Conservation (phyloP, 495 filamentous ascomycete genomes). For the Tricharina praecox region DNA sequence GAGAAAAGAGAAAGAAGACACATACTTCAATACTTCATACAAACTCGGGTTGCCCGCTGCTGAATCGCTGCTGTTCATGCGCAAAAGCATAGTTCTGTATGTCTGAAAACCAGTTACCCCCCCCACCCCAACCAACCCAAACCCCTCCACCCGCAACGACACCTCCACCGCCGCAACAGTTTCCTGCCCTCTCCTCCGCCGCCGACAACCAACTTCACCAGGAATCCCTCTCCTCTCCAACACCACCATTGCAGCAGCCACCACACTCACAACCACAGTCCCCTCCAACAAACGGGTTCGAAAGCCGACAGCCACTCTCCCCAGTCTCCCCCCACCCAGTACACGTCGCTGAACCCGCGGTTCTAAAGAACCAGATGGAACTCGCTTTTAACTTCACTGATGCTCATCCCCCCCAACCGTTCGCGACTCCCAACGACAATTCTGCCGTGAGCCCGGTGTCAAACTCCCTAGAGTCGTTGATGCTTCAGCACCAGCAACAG, state of each 20-base stretch:
- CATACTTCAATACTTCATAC: background rate
- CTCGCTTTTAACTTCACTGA: slow-evolving; percentile 24
- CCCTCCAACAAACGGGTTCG: slow-evolving; percentile 11
- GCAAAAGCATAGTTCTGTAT: slow-evolving; percentile 6
- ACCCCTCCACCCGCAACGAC: slow-evolving; percentile 14
- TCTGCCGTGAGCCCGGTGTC: slow-evolving; percentile 1
- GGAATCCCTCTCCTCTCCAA: no score
- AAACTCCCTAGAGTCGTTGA: slow-evolving; percentile 6
- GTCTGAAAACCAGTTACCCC: slow-evolving; percentile 26
- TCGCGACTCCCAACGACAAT: slow-evolving; percentile 1
- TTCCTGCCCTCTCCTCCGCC: no score
- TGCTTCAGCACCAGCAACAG: slow-evolving; percentile 8
- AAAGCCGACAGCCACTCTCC: slow-evolving; percentile 24
- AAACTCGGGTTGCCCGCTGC: background rate
- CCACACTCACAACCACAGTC: no score
- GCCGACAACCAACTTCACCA: slow-evolving; percentile 3
- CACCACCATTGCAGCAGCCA: no score
- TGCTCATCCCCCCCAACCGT: slow-evolving; percentile 9
- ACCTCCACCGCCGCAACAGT: no score
- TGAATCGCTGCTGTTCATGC: background rate
- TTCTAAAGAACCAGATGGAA: slow-evolving; percentile 27
- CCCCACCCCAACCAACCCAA: slow-evolving; percentile 9
- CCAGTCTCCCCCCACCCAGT: slow-evolving; percentile 25
- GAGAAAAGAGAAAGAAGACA: slow-evolving; percentile 5
- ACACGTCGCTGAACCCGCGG: slow-evolving; percentile 26